Percentiles rank a stretch among this genome's conserved stretches.
Conservation (phyloP, 1,139 yeast species). For the Pichia sp. region DNA sequence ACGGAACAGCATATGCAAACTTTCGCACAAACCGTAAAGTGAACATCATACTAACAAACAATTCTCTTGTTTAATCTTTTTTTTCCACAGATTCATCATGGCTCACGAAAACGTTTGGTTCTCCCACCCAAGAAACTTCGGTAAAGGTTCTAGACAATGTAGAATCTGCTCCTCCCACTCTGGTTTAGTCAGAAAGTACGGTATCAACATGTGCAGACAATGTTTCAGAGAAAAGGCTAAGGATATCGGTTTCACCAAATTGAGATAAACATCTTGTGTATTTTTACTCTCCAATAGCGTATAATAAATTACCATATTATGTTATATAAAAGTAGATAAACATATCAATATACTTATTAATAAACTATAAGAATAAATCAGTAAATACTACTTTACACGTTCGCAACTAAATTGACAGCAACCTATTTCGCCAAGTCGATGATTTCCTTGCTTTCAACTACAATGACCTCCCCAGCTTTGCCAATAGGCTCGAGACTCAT, state of each 20-base stretch:
- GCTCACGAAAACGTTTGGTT: constrained; percentile 99
- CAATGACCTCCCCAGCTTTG: constrained; percentile 25
- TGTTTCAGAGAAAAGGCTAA: constrained; percentile 99
- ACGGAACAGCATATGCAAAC: too few species aligned
- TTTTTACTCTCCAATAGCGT: constrained; percentile 10
- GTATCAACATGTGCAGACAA: constrained; percentile 99
- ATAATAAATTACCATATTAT: constrained; percentile 8
- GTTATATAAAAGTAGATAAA: constrained; percentile 9
- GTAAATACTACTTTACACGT: not conserved
- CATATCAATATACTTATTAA: constrained; percentile 3
- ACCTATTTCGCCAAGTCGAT: constrained; percentile 16
- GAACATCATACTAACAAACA: constrained; percentile 17
- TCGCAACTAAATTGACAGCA: not conserved
- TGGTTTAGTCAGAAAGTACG: constrained; percentile 99
- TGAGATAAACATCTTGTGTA: constrained; percentile 59
- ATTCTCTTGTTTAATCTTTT: not conserved
- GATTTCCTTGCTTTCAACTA: constrained; percentile 23
- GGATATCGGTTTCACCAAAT: constrained; percentile 99
- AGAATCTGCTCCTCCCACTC: constrained; percentile 99
- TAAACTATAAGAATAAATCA: not conserved
- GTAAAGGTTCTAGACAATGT: constrained; percentile 99
- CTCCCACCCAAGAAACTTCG: constrained; percentile 99
- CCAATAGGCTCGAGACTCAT: constrained; percentile 23
- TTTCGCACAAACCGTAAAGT: too few species aligned
- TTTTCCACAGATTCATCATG: constrained; percentile 41